Percentiles rank a stretch among this genome's conserved stretches.
phyloP scores from a whole-genome alignment of 306 rosid species.

The Pterocarpus macrocarpus region DNA sequence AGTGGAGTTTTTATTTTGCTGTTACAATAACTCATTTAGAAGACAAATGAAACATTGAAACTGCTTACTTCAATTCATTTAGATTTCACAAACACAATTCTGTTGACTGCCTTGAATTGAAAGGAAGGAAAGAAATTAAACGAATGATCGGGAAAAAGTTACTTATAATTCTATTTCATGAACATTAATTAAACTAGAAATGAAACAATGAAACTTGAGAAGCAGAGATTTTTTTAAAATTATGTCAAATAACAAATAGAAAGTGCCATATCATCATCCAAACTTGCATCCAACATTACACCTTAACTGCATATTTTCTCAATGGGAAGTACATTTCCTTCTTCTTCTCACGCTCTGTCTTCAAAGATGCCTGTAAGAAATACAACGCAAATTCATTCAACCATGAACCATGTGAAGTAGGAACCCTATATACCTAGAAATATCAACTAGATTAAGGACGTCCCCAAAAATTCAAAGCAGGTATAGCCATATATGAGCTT shows the following conservation, averaged over 20 bases:
- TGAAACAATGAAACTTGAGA: neutral
- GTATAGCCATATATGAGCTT: neutral
- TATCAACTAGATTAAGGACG: neutral
- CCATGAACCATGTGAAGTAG: neutral
- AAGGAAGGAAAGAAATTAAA: no score
- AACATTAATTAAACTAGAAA: conserved; percentile 10
- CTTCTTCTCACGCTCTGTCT: conserved; percentile 66
- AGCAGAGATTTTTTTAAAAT: neutral
- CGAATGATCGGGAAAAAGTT: neutral
- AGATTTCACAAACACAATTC: neutral
- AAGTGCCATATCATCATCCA: neutral
- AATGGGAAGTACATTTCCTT: conserved; percentile 66
- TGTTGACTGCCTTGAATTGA: neutral
- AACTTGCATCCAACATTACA: conserved; percentile 37
- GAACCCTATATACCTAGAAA: neutral
- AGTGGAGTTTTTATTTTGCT: neutral
- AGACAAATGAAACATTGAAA: neutral
- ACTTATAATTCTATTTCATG: neutral
- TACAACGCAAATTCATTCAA: conserved; percentile 15
- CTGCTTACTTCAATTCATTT: neutral
- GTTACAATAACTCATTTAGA: neutral
- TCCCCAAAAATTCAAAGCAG: neutral
- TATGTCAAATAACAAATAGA: conserved; percentile 1
- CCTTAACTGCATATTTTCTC: conserved; percentile 76
- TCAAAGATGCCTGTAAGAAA: conserved; percentile 60